Evolutionary conservation across 2,329 filamentous ascomycete species (phyloP), one percentile per base, ranked within the genome.

Genomic region (Chalaropsis ovoidea): DNA sequence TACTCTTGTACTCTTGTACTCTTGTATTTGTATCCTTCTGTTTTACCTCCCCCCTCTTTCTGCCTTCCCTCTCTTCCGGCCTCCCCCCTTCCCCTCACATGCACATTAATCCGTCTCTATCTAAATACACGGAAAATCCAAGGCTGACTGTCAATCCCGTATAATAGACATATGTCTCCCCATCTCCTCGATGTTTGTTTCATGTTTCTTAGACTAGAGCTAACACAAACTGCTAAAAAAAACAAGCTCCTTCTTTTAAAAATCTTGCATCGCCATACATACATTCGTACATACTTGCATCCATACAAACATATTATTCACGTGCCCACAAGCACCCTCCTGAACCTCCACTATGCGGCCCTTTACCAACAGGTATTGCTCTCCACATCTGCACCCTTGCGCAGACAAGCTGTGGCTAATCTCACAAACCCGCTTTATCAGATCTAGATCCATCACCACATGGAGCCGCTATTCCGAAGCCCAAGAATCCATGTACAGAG

Each of bases 381-480:
- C 3, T 39, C 4, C n/a, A 10, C 13, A 47, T n/a, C 2, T 17
- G 10, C n/a, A n/a, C 43, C 13, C 43, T 1, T 47, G 8, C 43
- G 31, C 24, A 10, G 27, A 35, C 17, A 8, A n/a, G 10, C 24
- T 15, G 15, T 58, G 31, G 54, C 54, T 58, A 58, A 58, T 58
- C 6, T 39, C 11, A 24, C 3, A 17, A 43, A 41, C 45, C 31
- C 41, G 11, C 47, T 27, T 17, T 43, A 7, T 47, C 58, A 65
- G 56, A 54, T 41, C 64, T 3, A 35, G 64, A 22, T 65, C 56
- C 17, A 65, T 24, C 10, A 64, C 63, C 15, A 64, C 63, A 56
- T 64, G 63, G 63, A 64, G 54, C 39, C 63, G 63, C 52, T 64
- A 64, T 22, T 45, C 63, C 49, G 63, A 64, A 47, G 41, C 63